Evolutionary conservation across 2,329 filamentous ascomycete species (phyloP), one percentile per base, ranked within the genome.

Genomic region (Phaeosphaeriaceae sp.): DNA sequence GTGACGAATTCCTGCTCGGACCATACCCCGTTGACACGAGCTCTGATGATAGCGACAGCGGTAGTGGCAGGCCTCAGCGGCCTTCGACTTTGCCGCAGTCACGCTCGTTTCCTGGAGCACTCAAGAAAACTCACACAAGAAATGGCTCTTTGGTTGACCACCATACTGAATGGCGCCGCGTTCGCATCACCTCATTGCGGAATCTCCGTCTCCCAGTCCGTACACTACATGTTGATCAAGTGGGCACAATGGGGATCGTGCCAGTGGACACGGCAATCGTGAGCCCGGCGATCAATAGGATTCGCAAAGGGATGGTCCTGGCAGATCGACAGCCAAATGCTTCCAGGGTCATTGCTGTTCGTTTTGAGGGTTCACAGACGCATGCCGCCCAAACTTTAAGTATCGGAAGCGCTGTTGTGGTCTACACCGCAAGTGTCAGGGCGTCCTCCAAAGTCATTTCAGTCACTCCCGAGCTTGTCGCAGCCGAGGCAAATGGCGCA

Each of bases 401-500:
- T 0, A 80, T 88, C 0, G 91, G 91, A 1, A 89, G 86, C 43
- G 82, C 90, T 32, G 89, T 94, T 5, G 93, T 96, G 28, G 86
- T 94, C 0, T 98, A 97, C 71, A 87, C 94, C 43, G 93, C 92
- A 19, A 97, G 93, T 72, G 89, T 98, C 15, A 86, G 94, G 9
- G 91, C 93, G 1, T 88, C 91, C 0, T 94, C 93, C 0, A 89
- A 90, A 59, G 87, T 98, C 1, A 75, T 91, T 24, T 85, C 85
- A 30, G 83, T 78, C 15, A 66, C 69, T 8, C 17, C 61, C 1
- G 69, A 68, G 73, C 44, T 43, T 15, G 23, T 22, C 1, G 4
- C 17, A 9, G 22, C 15, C 6, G 23, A 46, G 24, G 69, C 67
- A 55, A 64, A 65, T 30, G 63, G 69, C 2, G 68, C 72, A 8